phyloP scores from a whole-genome alignment of 192 early-diverging fungal genomes.

The Coemansia sp. region DNA sequence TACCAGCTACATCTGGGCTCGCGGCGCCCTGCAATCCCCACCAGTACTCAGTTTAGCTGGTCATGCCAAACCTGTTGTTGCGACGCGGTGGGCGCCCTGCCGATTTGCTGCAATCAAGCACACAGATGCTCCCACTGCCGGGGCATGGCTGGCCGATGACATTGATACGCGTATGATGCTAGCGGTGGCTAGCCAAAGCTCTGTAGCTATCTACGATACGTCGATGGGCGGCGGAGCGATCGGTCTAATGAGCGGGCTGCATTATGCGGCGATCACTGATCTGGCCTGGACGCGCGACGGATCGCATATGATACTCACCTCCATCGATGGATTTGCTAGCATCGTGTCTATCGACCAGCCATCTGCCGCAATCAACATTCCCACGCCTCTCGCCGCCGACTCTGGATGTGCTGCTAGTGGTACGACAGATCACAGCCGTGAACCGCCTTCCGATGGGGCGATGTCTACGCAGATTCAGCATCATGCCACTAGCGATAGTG shows the following conservation, averaged over 20 bases:
- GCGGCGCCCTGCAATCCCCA: constrained; percentile 60
- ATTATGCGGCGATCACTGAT: constrained; percentile 90
- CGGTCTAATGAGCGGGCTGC: constrained; percentile 74
- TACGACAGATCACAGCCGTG: neutral
- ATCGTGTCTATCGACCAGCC: constrained; percentile 70
- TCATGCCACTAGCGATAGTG: constrained; percentile 6
- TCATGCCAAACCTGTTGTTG: constrained; percentile 76
- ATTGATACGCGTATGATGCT: constrained; percentile 72
- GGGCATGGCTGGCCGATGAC: constrained; percentile 15
- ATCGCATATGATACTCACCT: constrained; percentile 70
- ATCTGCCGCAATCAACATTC: constrained; percentile 17
- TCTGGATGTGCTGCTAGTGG: neutral
- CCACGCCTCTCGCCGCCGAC: neutral
- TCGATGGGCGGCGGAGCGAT: constrained; percentile 64
- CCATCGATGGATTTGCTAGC: constrained; percentile 87
- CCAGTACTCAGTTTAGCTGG: constrained; percentile 73
- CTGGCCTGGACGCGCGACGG: constrained; percentile 84
- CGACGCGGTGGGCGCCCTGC: constrained; percentile 66
- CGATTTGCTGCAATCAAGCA: constrained; percentile 20
- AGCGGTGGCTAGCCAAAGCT: constrained; percentile 83
- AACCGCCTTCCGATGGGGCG: constrained; percentile 4
- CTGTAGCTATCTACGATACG: constrained; percentile 87
- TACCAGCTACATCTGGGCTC: constrained; percentile 67
- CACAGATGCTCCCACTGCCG: neutral
- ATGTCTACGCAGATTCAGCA: neutral